These are phyloP conservation scores for Castanea mollissima DNA, from an alignment of 306 rosid species.

Conservation along the genomic window DNA sequence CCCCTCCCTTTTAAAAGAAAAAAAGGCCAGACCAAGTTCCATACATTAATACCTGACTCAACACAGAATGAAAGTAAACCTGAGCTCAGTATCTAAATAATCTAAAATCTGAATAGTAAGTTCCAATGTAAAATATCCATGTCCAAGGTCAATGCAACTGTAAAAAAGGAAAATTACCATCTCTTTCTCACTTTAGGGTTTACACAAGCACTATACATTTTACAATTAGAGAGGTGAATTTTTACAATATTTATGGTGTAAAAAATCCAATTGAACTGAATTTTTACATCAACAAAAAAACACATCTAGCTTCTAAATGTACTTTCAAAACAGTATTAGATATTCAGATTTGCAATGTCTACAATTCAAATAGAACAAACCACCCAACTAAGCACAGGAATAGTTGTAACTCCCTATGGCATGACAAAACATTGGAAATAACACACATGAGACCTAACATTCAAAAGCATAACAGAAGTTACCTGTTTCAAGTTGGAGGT, in stretches of 20 bases:
- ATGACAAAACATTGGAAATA: not conserved
- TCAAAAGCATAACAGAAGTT: conserved; percentile 20
- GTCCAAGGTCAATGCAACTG: not conserved
- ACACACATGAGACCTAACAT: not conserved
- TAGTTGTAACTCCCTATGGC: not conserved
- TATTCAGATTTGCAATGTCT: not conserved
- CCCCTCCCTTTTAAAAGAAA: not conserved
- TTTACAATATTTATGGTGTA: not conserved
- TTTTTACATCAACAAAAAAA: not conserved
- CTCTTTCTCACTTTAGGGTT: not conserved
- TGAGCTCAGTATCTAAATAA: not conserved
- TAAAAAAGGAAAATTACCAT: not conserved
- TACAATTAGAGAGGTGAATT: not conserved
- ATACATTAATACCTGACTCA: not conserved
- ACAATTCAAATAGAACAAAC: not conserved
- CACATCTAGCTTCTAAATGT: not conserved
- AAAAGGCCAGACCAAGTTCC: not conserved
- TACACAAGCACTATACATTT: not conserved
- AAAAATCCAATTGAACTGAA: not conserved
- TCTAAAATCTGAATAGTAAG: not conserved
- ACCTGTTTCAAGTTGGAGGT: conserved; percentile 95
- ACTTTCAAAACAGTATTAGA: not conserved
- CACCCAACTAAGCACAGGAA: not conserved
- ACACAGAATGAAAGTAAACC: not conserved
- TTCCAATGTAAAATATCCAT: not conserved